Evolutionary conservation across 495 filamentous ascomycete species (phyloP), one percentile per base, ranked within the genome.

Genomic region (Lentithecium fluviatile): DNA sequence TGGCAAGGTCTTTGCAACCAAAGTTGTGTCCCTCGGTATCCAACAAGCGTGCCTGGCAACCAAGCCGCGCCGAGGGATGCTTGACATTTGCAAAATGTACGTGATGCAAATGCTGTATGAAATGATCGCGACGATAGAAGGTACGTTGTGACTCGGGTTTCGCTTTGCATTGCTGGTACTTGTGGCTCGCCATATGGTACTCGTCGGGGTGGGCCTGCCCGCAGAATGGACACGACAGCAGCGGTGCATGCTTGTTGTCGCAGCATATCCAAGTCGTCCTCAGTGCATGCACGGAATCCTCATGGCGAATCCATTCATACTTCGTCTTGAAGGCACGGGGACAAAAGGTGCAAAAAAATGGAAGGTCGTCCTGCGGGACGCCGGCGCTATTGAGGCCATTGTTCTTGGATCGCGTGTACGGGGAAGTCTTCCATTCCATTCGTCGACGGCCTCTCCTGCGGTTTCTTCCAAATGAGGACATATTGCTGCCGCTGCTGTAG

Each of bases 341-440:
- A 25, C 65, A 67, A 29, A 67, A 67, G 6, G 65, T 67, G 45
- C 65, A 67, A 46, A 60, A 67, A 43, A 59, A 67, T 13, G 58
- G 45, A 6, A 57, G 38, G n/a, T 62, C 46, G 11, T 43, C 21
- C 13, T 40, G 13, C 40, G 25, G 25, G 6, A 48, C 40, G 2
- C 58, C 38, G 19, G 34, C 49, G 43, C n/a, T 17, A 20, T 52
- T 48, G 4, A 47, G 38, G 17, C 54, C 51, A 15, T 17, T 32
- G 56, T 50, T 10, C 23, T 55, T 65, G 1, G 48, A 17, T 45
- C 50, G 53, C n/a, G 12, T 52, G 19, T 62, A 66, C 0, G 64
- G 64, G 12, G 58, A 57, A 8, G 50, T 23, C 21, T 52, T 51
- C 58, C 64, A 62, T 7, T 17, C 45, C 52, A 51, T 56, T 25